Percentiles rank a stretch among this genome's conserved stretches.
Conservation (phyloP, 805 yeast genomes). For the Yarrowia sp. region DNA sequence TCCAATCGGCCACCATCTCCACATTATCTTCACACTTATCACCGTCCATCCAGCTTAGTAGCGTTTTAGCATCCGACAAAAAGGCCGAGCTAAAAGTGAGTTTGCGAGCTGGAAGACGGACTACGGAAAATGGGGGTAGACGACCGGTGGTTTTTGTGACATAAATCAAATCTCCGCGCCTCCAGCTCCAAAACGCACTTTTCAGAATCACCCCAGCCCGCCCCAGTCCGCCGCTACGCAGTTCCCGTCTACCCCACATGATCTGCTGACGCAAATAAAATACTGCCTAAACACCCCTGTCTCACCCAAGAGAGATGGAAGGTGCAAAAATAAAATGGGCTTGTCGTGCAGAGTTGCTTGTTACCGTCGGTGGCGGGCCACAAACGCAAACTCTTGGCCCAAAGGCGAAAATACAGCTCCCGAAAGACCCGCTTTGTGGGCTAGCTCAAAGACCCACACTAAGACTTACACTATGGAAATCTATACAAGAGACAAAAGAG, state of each 20-base stretch:
- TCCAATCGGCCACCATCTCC: background rate
- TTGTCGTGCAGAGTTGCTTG: no score
- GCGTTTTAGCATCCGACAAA: background rate
- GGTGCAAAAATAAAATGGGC: background rate
- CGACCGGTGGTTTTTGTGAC: no score
- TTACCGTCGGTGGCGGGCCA: background rate
- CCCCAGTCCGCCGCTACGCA: no score
- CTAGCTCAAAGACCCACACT: background rate
- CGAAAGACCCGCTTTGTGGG: background rate
- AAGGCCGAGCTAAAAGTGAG: no score
- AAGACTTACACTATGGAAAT: no score
- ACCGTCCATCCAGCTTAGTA: constrained; percentile 4
- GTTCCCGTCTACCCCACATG: constrained; percentile 10
- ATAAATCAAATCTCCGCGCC: no score
- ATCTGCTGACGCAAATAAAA: constrained; percentile 22
- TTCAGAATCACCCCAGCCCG: no score
- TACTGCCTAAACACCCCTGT: constrained; percentile 1
- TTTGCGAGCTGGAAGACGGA: no score
- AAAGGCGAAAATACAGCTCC: no score
- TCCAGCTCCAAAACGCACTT: no score
- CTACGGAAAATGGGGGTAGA: no score
- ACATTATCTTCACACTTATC: background rate
- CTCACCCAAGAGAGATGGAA: constrained; percentile 6
- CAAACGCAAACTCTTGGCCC: background rate
- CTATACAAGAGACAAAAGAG: background rate